These are phyloP conservation scores for Puccinia sorghi DNA, from an alignment of 1,284 basidiomycete genomes.

Conservation along the genomic window DNA sequence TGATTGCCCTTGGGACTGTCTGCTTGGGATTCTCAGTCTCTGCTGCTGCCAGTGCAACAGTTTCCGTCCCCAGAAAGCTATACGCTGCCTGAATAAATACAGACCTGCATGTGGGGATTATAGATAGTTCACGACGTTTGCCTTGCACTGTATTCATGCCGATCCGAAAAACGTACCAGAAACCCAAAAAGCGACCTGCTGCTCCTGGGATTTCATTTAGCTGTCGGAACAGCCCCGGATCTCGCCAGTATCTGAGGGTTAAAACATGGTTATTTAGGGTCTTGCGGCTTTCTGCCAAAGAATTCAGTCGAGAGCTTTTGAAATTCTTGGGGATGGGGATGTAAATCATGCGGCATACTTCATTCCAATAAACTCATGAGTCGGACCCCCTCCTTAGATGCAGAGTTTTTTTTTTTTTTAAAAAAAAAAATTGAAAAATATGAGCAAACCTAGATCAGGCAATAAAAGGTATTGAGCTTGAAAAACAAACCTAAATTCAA, in stretches of 20 bases:
- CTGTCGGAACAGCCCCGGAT: conserved; percentile 66
- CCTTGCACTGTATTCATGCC: neutral
- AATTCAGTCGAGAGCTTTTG: no score
- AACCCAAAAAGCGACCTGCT: conserved; percentile 59
- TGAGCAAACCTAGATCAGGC: neutral
- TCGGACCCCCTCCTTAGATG: conserved; percentile 70
- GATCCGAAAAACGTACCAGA: conserved; percentile 53
- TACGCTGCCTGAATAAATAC: conserved; percentile 56
- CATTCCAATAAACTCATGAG: conserved; percentile 62
- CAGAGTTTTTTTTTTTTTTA: conserved; percentile 56
- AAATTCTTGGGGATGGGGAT: neutral
- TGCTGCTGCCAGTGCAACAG: conserved; percentile 40
- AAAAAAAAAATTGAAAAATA: conserved; percentile 3
- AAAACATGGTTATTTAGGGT: conserved; percentile 52
- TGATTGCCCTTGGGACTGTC: conserved; percentile 76
- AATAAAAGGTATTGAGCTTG: conserved; percentile 54
- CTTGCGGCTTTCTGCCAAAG: conserved; percentile 53
- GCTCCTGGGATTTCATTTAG: conserved; percentile 57
- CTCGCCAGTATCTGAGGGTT: conserved; percentile 68
- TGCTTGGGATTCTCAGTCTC: conserved; percentile 73
- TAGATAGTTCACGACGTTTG: no score
- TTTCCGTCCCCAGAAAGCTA: conserved; percentile 50
- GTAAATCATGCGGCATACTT: conserved; percentile 55
- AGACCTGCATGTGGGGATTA: conserved; percentile 59
- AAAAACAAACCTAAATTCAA: conserved; percentile 72